Evolutionary conservation across 2,329 filamentous ascomycete species (phyloP).

Genomic region (Aspergillus sp.): DNA sequence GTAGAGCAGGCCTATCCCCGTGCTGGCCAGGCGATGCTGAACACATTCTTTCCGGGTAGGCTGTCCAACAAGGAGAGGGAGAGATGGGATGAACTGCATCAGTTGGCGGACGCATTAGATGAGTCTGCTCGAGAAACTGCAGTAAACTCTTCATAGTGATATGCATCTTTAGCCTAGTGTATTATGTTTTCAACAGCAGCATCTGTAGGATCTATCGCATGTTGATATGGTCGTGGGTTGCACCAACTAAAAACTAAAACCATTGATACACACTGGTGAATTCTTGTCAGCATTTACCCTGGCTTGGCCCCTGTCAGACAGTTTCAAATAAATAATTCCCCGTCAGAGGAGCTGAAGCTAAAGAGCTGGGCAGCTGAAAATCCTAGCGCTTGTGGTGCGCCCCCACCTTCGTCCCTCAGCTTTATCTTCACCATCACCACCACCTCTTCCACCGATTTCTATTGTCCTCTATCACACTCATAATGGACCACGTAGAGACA

Average conservation of each 20-base stretch:
- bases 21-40: background rate
- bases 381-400: background rate
- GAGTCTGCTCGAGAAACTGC: background rate
- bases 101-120: background rate
- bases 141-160: background rate
- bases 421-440: background rate
- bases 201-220: too few species aligned
- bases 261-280: too few species aligned
- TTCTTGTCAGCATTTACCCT: too few species aligned
- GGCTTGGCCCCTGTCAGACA: too few species aligned
- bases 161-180: background rate
- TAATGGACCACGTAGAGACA: conserved; percentile 3
- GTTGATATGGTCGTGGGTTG: too few species aligned
- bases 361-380: background rate
- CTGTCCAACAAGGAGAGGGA: background rate
- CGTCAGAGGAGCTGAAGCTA: background rate
- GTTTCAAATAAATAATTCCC: background rate
- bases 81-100: background rate
- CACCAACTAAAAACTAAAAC: too few species aligned
- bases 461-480: too few species aligned
- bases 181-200: too few species aligned
- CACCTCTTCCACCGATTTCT: background rate
- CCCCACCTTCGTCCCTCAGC: background rate
- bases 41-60: background rate
- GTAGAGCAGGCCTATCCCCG: background rate